These are phyloP conservation scores for Lepidopterella palustris DNA, from an alignment of 495 filamentous ascomycete species.

Conservation along the genomic window DNA sequence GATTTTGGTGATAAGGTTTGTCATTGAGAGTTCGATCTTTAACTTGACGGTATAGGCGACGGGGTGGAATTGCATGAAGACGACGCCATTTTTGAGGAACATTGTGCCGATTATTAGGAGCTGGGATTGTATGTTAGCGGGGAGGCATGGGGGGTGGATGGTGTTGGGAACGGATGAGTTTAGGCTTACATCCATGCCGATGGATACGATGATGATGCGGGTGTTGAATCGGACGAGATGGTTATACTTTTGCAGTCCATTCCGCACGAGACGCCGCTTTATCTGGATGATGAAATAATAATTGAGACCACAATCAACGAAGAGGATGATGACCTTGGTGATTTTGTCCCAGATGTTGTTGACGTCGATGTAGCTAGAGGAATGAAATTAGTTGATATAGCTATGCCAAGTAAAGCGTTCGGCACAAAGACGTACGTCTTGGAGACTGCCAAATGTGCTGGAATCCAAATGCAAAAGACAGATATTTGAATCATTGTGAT, in stretches of 20 bases:
- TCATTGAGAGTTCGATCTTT: conserved; percentile 51
- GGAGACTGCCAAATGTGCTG: conserved; percentile 38
- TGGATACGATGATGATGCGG: conserved; percentile 44
- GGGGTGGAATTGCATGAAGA: conserved; percentile 51
- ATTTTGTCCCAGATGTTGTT: conserved; percentile 48
- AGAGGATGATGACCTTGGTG: conserved; percentile 44
- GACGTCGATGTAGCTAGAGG: conserved; percentile 36
- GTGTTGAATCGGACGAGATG: conserved; percentile 46
- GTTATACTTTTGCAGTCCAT: conserved; percentile 46
- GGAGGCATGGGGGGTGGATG: background rate
- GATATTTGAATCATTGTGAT: conserved; percentile 43
- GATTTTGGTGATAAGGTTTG: conserved; percentile 36
- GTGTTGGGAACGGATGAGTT: background rate
- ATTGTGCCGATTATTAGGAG: conserved; percentile 35
- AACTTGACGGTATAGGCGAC: conserved; percentile 50
- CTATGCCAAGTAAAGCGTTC: background rate
- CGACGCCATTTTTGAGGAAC: conserved; percentile 32
- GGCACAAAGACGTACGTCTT: conserved; percentile 14
- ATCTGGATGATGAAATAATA: conserved; percentile 45
- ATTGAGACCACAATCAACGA: conserved; percentile 45
- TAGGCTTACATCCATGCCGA: conserved; percentile 45
- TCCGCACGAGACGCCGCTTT: conserved; percentile 40
- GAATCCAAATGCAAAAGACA: conserved; percentile 47
- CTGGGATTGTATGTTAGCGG: conserved; percentile 11
- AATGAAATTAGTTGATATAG: background rate